Base-by-base conservation (phyloP, 2,329 filamentous ascomycete species). In the Sporothrix schenckii region DNA sequence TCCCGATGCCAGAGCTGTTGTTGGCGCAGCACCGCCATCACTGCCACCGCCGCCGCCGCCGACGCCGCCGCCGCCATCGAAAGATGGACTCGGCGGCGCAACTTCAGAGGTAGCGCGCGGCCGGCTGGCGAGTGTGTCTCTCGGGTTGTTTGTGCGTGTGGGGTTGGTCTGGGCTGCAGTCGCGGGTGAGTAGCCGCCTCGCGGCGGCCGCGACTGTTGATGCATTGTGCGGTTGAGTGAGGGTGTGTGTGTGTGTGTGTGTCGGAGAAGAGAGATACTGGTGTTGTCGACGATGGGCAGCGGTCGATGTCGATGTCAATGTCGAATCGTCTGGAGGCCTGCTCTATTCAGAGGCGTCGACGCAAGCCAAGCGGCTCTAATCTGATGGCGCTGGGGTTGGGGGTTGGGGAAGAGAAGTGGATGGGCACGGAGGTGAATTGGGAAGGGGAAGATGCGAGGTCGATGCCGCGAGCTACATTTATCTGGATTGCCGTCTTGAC, bases 181-280 rank as follows among this genome's bases (percentile, higher is more conserved):
- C 76, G 90, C 89, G 73, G 92, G 89, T 73, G 92, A 93, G 72
- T 90, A 86, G 47, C 66, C 70, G 68, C 88, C 86, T 79, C 89
- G 86, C 74, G 91, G 90, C 74, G 91, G 87, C 76, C 94, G 89
- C 76, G 92, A 90, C 81, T 94, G 92, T 82, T 97, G 94, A 87
- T 97, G 93, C 94, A 97, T 97, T 76, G 67, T 58, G 49, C 44
- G 44, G 34, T 13, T 44, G 56, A 21, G 56, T 44, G 34, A 14
- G 4, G 4, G 19, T 2, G 24, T 24, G 24, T 60, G 34, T 61
- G 34, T 44, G 19, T 13, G 34, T n/a, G 16, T 60, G 13, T 65
- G 14, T 50, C n/a, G 11, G 58, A 50, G 49, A n/a, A 10, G 16
- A 7, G 9, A 34, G 49, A 9, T 21, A 13, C 41, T 30, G 14